Percentiles rank a stretch among this genome's conserved stretches.
phyloP scores from a whole-genome alignment of 352 stramenopile species.

The Globisporangium cederbergense region DNA sequence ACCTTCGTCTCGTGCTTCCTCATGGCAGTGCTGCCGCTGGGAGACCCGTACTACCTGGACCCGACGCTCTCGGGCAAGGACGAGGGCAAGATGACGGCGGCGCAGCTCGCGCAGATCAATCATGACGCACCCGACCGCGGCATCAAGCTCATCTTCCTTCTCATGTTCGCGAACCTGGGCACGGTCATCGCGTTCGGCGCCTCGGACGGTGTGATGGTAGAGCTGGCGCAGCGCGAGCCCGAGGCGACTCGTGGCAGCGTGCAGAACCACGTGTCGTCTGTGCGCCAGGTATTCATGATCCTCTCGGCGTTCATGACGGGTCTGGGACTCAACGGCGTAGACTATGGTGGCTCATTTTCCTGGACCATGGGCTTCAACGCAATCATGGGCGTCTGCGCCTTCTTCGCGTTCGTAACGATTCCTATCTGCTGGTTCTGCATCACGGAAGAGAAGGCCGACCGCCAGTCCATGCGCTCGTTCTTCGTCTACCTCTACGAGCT shows the following conservation, averaged over 20 bases:
- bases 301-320: conserved; percentile 43
- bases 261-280: conserved; percentile 35
- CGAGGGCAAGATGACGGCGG: conserved; percentile 25
- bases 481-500: conserved; percentile 36
- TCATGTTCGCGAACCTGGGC: conserved; percentile 71
- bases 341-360: conserved; percentile 47
- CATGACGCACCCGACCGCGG: conserved; percentile 33
- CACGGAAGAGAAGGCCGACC: conserved; percentile 27
- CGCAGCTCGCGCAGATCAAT: conserved; percentile 39
- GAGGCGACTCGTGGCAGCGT: conserved; percentile 35
- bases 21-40: conserved; percentile 46
- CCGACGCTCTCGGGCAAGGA: conserved; percentile 22
- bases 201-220: conserved; percentile 59
- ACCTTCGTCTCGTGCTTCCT: conserved; percentile 37
- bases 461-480: conserved; percentile 37
- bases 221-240: conserved; percentile 49
- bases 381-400: conserved; percentile 41
- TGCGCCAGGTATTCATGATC: conserved; percentile 34
- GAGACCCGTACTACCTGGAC: conserved; percentile 43
- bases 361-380: conserved; percentile 56
- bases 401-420: conserved; percentile 36
- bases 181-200: conserved; percentile 76
- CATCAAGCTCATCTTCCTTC: conserved; percentile 51
- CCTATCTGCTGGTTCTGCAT: conserved; percentile 45
- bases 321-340: conserved; percentile 36